Base-by-base conservation (phyloP, 2,329 filamentous ascomycete genomes). In the Fusarium sp. region DNA sequence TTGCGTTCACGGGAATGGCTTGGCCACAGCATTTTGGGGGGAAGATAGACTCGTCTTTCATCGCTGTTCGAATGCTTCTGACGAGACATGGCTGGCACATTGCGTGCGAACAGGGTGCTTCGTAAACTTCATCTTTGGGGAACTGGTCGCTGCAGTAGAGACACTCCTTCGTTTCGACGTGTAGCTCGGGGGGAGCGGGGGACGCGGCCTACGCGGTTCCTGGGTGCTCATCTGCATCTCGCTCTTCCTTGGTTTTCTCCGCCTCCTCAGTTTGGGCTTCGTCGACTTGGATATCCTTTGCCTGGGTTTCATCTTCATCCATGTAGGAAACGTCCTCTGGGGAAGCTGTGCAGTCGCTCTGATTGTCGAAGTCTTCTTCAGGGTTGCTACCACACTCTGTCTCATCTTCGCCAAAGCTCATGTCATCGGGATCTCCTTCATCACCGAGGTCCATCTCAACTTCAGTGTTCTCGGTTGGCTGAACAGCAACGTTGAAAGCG, bases 1-100 rank as follows among this genome's bases (percentile, higher is more conserved):
- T 34, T 0, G 3, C 1, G 8, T 51, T 0, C 3, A 26, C 6
- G 0, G 48, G 48, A 24, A 51, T 51, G 0, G 1, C 30, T 3
- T 51, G 30, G 1, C 48, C 12, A 9, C 48, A 51, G 30, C 48
- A 51, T 3, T 24, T 51, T 0, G 48, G 30, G 0, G 48, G 48
- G 6, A 51, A 51, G 17, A 51, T 0, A 0, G 17, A 51, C 13
- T 34, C 48, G 8, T 51, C 12, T 15, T 15, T 51, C 0, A 51
- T 51, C 12, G 17, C 12, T 0, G 30, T 34, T 3, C 11, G 17
- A 2, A 51, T 24, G 12, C 48, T 6, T 34, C 30, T 51, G 0
- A 20, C 15, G 17, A 51, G 48, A 6, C 48, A 51, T 51, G 48
- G 30, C 30, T 51, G 17, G n/a, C 48, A 51, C 48, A 51, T 51